A percentile compares a stretch with the other conserved stretches of the same genome.
phyloP scores from a whole-genome alignment of 1,284 basidiomycete genomes.

The Moniliella sp. region DNA sequence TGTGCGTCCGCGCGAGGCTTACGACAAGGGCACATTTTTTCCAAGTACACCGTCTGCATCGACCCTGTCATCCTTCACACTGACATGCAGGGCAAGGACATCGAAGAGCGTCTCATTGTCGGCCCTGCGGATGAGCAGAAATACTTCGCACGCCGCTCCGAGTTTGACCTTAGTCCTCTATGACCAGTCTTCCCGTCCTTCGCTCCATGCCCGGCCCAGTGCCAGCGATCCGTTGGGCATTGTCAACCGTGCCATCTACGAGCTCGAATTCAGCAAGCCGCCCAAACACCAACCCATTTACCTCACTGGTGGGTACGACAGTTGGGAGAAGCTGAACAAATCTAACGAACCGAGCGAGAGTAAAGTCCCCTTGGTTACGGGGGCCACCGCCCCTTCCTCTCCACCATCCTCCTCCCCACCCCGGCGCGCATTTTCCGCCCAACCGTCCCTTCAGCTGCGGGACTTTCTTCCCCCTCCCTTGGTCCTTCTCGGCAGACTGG shows the following conservation, averaged over 20 bases:
- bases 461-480: too few species aligned
- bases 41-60: constrained; percentile 54
- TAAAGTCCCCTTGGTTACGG: too few species aligned
- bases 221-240: constrained; percentile 10
- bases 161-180: constrained; percentile 78
- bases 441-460: too few species aligned
- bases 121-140: constrained; percentile 50
- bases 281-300: constrained; percentile 60
- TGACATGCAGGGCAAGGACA: constrained; percentile 45
- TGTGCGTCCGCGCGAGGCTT: constrained; percentile 55
- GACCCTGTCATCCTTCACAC: constrained; percentile 48
- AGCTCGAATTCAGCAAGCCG: constrained; percentile 18
- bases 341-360: constrained; percentile 38
- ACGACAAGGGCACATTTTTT: constrained; percentile 49
- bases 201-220: constrained; percentile 1
- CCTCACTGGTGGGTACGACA: constrained; percentile 61
- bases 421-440: too few species aligned
- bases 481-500: too few species aligned
- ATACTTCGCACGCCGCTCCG: constrained; percentile 57
- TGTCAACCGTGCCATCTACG: constrained; percentile 15
- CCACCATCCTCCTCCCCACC: too few species aligned
- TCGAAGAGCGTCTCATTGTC: constrained; percentile 57
- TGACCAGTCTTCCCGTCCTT: constrained; percentile 50
- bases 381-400: too few species aligned
- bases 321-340: constrained; percentile 53